A percentile compares a stretch with the other conserved stretches of the same genome.
Evolutionary conservation across 257 asterid genomes (phyloP).

Genomic region (Orobanche coerulescens): DNA sequence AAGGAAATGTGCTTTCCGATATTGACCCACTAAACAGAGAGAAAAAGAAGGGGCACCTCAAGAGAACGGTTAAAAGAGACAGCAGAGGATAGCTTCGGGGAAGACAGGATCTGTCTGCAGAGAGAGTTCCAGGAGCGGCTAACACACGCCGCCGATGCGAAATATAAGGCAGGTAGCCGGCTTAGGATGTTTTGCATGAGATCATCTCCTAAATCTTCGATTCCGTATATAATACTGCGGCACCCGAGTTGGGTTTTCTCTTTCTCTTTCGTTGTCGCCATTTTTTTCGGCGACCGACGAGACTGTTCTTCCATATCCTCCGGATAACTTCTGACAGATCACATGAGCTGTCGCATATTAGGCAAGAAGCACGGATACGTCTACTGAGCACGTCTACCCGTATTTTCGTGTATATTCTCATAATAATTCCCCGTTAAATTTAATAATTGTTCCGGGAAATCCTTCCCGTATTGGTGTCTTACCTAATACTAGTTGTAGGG

Average conservation of each 20-base stretch:
- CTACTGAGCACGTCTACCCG: no score
- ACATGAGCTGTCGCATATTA: no score
- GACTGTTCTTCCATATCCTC: constrained; percentile 24
- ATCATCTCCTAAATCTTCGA: constrained; percentile 55
- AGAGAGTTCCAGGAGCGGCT: constrained; percentile 64
- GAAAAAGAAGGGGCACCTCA: constrained; percentile 27
- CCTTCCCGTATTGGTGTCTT: no score
- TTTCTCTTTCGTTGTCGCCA: constrained; percentile 22
- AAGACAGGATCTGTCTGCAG: constrained; percentile 51
- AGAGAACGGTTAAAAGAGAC: constrained; percentile 50
- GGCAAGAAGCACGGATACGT: no score
- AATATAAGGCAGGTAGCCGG: constrained; percentile 60
- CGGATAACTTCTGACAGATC: no score
- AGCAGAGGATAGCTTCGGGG: constrained; percentile 62
- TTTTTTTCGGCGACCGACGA: constrained; percentile 23
- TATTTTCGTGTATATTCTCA: no score
- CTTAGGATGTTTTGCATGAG: constrained; percentile 44
- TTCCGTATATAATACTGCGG: constrained; percentile 1
- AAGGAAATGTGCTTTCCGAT: background rate
- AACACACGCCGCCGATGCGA: constrained; percentile 75
- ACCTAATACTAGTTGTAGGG: no score
- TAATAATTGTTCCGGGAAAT: no score
- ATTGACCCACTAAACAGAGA: background rate
- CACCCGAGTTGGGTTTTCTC: constrained; percentile 1
- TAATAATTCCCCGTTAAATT: no score